These are phyloP conservation scores for Camelina sativa DNA, from an alignment of 345 rosid genomes.

Conservation along the genomic window DNA sequence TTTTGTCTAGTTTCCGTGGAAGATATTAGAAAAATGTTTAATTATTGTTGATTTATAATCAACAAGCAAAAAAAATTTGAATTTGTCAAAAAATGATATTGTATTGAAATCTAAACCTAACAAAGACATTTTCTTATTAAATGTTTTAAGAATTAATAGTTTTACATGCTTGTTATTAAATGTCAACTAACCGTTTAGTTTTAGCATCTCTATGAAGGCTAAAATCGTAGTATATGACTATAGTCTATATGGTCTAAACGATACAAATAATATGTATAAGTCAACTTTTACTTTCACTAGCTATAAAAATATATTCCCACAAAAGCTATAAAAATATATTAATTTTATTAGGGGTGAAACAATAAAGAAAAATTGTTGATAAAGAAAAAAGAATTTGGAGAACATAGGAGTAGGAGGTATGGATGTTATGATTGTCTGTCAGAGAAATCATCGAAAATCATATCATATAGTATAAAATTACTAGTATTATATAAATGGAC, in stretches of 20 bases:
- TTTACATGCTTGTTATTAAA: conserved; percentile 15
- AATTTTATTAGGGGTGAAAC: neutral
- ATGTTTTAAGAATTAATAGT: neutral
- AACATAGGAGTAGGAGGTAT: conserved; percentile 40
- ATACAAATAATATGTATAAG: conserved; percentile 6
- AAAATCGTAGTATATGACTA: conserved; percentile 1
- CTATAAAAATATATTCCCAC: too few species aligned
- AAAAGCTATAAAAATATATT: too few species aligned
- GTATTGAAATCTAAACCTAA: neutral
- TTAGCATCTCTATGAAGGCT: conserved; percentile 29
- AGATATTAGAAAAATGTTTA: neutral
- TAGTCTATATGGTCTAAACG: conserved; percentile 10
- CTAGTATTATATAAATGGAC: conserved; percentile 28
- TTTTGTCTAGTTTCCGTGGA: conserved; percentile 2
- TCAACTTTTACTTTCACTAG: conserved; percentile 34
- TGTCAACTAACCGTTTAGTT: conserved; percentile 23
- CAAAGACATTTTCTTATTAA: neutral
- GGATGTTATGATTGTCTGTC: conserved; percentile 47
- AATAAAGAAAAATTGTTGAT: conserved; percentile 9
- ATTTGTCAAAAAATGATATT: neutral
- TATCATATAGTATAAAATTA: conserved; percentile 19
- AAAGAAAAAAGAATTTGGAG: conserved; percentile 8
- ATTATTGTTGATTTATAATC: neutral
- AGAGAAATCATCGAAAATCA: conserved; percentile 40
- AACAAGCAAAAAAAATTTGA: neutral